Evolutionary conservation across 2,329 filamentous ascomycete genomes (phyloP), one percentile per base, ranked within the genome.

Genomic region (Cladobotryum protrusum): DNA sequence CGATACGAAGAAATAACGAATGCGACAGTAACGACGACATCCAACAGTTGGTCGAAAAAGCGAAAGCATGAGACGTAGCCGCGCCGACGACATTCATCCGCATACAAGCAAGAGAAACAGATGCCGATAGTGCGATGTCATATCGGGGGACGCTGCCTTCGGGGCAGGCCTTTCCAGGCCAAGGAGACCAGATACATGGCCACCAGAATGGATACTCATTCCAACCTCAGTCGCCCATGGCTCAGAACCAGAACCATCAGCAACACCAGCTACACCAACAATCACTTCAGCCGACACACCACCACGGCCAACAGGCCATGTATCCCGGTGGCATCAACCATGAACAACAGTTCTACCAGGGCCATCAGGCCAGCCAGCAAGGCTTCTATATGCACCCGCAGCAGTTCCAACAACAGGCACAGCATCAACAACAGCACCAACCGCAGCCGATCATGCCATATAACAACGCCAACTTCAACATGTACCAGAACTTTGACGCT

Each of bases 111-210:
- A 37, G 18, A 45, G 43, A 43, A 45, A 39, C 48, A 40, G 49
- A 64, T 51, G 52, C 45, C 51, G 52, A 53, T 45, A 44, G 48
- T 33, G 52, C 48, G 45, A 53, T 69, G 61, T 63, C 61, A 55
- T 67, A 63, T 61, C 63, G 64, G 57, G 65, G 64, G 61, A 64
- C 62, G 55, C 62, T 70, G 64, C 68, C 69, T 60, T 62, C 67
- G 54, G 67, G 68, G 59, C 67, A 68, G 62, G 62, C 61, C 55
- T 72, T 62, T 59, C 61, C 64, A 54, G 67, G 63, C 61, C 69
- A 72, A 57, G 63, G 59, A 54, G 60, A 61, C 29, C 53, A 50
- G 44, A 55, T 56, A 43, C 61, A 58, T 37, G 57, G 57, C 15
- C 59, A 62, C 42, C 62, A 54, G 35, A 60, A 62, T n/a, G 56